Evolutionary conservation across 768 basidiomycete species (phyloP).

Genomic region (Agaricus blazei): DNA sequence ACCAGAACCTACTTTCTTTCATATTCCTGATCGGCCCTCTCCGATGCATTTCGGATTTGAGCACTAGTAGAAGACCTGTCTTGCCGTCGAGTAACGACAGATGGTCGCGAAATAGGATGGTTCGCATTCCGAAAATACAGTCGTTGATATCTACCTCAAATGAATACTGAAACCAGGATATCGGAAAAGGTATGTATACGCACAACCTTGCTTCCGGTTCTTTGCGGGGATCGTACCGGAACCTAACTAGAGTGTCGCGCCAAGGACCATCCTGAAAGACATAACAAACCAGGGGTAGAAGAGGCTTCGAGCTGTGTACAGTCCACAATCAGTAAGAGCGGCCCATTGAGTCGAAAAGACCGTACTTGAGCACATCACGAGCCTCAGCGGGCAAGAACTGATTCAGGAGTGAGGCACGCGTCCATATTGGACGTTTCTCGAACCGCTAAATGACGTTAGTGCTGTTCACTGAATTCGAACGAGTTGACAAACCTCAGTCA

Average conservation of each 20-base stretch:
- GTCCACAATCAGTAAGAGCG: background rate
- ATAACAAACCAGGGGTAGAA: conserved; percentile 79
- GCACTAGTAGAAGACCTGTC: conserved; percentile 42
- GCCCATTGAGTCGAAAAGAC: background rate
- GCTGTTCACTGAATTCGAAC: too few species aligned
- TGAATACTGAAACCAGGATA: background rate
- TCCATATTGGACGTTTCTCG: conserved; percentile 80
- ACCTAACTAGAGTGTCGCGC: conserved; percentile 82
- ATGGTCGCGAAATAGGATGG: conserved; percentile 73
- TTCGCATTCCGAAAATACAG: conserved; percentile 87
- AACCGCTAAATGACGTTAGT: conserved; percentile 49
- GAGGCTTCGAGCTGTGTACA: conserved; percentile 64
- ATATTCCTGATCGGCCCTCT: conserved; percentile 25
- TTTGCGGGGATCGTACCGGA: conserved; percentile 86
- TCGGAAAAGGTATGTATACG: conserved; percentile 21
- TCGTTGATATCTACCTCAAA: conserved; percentile 73
- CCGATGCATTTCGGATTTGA: conserved; percentile 29
- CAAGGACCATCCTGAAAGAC: conserved; percentile 93
- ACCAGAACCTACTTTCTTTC: conserved; percentile 38
- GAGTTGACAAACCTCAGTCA: conserved; percentile 36
- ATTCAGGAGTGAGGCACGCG: conserved; percentile 78
- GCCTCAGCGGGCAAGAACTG: conserved; percentile 68
- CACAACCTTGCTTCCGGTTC: conserved; percentile 73
- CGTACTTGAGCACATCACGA: conserved; percentile 71
- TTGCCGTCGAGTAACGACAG: conserved; percentile 66